phyloP scores from a whole-genome alignment of 495 filamentous ascomycete genomes.

The Cenococcum geophilum region DNA sequence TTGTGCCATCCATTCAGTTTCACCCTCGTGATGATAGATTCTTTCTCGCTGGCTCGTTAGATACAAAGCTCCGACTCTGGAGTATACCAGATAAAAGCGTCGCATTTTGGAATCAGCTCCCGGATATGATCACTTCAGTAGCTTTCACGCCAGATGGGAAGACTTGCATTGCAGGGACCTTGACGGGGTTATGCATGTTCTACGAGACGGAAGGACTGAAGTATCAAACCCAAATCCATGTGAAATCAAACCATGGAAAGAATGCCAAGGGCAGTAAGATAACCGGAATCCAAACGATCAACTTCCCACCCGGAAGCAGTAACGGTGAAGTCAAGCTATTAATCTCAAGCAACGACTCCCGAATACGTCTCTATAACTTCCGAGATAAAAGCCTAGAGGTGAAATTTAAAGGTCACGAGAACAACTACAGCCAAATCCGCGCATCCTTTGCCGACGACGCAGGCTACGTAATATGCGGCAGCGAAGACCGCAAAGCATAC shows the following conservation, averaged over 20 bases:
- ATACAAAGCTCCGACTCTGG: slow-evolving; percentile 90
- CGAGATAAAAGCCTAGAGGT: slow-evolving; percentile 75
- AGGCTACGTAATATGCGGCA: slow-evolving; percentile 84
- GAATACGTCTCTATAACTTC: slow-evolving; percentile 85
- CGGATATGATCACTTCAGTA: slow-evolving; percentile 89
- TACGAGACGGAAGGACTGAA: slow-evolving; percentile 94
- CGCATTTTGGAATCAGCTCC: slow-evolving; percentile 74
- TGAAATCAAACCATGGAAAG: slow-evolving; percentile 79
- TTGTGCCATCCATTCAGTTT: slow-evolving; percentile 90
- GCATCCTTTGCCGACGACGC: slow-evolving; percentile 85
- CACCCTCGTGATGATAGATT: slow-evolving; percentile 94
- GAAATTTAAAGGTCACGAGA: slow-evolving; percentile 91
- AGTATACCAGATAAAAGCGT: slow-evolving; percentile 96
- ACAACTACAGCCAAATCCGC: slow-evolving; percentile 85
- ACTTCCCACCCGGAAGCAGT: slow-evolving; percentile 52
- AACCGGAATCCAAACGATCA: slow-evolving; percentile 81
- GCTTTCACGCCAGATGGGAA: slow-evolving; percentile 90
- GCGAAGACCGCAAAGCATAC: slow-evolving; percentile 82
- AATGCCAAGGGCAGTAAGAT: slow-evolving; percentile 98
- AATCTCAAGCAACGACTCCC: slow-evolving; percentile 91
- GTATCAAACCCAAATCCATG: slow-evolving; percentile 75
- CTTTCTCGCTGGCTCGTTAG: slow-evolving; percentile 89
- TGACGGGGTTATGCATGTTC: slow-evolving; percentile 82
- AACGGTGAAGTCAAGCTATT: slow-evolving; percentile 76
- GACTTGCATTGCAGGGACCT: slow-evolving; percentile 79